These are phyloP conservation scores for Penicillium silybi DNA, from an alignment of 495 filamentous ascomycete genomes.

Conservation along the genomic window DNA sequence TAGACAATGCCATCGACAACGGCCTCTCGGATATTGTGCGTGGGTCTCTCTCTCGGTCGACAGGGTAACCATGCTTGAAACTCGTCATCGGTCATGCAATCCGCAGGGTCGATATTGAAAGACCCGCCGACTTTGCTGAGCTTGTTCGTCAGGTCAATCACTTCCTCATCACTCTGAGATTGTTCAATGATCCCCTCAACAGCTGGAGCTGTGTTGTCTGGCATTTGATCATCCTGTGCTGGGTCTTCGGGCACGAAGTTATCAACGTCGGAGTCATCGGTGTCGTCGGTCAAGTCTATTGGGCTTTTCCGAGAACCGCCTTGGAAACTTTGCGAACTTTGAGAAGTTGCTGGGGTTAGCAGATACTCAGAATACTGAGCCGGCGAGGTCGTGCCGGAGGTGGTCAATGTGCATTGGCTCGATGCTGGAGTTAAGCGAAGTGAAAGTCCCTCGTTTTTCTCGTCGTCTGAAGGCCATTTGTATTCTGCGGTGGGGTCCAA, in stretches of 20 bases:
- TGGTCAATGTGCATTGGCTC: no score
- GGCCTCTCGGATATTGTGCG: not conserved
- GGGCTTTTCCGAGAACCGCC: no score
- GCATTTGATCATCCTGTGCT: no score
- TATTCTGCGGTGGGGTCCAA: not conserved
- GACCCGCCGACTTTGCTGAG: not conserved
- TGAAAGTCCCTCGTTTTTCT: not conserved
- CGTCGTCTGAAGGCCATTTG: not conserved
- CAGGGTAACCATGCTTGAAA: not conserved
- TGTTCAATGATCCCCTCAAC: not conserved
- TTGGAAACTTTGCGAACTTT: no score
- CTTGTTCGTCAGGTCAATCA: not conserved
- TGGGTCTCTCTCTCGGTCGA: not conserved
- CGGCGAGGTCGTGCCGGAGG: no score
- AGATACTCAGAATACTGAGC: no score
- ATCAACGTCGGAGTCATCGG: no score
- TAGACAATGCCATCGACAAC: not conserved
- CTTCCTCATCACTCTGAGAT: not conserved
- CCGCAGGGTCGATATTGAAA: not conserved
- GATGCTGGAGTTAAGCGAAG: no score
- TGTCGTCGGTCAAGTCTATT: no score
- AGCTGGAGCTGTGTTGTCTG: not conserved
- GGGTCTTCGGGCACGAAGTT: no score
- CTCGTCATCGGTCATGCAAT: not conserved
- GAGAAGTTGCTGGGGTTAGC: no score